Evolutionary conservation across 2,329 filamentous ascomycete species (phyloP).

Genomic region (Exutisphaerella laricina): DNA sequence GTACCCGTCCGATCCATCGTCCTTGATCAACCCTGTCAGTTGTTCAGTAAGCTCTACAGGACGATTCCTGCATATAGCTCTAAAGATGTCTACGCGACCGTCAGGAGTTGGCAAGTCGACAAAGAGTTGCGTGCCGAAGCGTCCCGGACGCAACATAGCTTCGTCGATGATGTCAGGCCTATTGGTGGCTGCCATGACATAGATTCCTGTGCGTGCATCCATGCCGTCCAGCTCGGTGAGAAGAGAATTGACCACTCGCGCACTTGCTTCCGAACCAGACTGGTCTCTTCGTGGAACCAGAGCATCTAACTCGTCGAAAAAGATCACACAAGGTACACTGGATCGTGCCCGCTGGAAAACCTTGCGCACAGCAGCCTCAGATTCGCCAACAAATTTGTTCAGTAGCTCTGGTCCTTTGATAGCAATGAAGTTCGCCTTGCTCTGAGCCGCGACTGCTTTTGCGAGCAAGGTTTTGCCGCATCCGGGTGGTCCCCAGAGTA

Average conservation of each 20-base stretch:
- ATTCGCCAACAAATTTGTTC: slow-evolving; percentile 97
- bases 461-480: slow-evolving; percentile 96
- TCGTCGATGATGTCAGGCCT: slow-evolving; percentile 93
- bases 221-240: slow-evolving; percentile 92
- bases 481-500: slow-evolving; percentile 94
- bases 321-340: slow-evolving; percentile 86
- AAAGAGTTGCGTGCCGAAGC: slow-evolving; percentile 81
- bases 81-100: slow-evolving; percentile 80
- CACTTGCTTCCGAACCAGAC: slow-evolving; percentile 69
- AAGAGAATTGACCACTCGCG: slow-evolving; percentile 88
- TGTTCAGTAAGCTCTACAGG: slow-evolving; percentile 45
- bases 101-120: slow-evolving; percentile 75
- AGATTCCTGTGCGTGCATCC: slow-evolving; percentile 69
- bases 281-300: slow-evolving; percentile 80
- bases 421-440: slow-evolving; percentile 94
- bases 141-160: slow-evolving; percentile 86
- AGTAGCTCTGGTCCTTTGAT: slow-evolving; percentile 94
- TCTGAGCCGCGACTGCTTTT: slow-evolving; percentile 93
- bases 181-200: slow-evolving; percentile 92
- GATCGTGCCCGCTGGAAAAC: slow-evolving; percentile 84
- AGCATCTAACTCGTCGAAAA: slow-evolving; percentile 97
- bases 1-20: slow-evolving; percentile 66
- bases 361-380: slow-evolving; percentile 84
- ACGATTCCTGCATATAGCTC: slow-evolving; percentile 55
- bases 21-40: slow-evolving; percentile 57